These are phyloP conservation scores for Diutina mesorugosa DNA, from an alignment of 1,139 yeast species.

Conservation along the genomic window DNA sequence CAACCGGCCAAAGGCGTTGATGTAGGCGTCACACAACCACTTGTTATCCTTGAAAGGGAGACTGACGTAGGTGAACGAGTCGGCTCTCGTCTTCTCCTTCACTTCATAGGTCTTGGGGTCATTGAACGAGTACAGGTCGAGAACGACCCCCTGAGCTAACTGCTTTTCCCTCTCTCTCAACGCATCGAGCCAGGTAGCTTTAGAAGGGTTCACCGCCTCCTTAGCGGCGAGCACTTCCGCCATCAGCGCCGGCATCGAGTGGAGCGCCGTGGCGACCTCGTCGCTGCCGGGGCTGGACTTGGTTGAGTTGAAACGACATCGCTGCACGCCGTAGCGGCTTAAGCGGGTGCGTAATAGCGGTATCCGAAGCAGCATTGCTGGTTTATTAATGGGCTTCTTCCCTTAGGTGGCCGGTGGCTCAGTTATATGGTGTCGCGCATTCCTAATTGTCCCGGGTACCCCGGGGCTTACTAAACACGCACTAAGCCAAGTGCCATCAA, in stretches of 20 bases:
- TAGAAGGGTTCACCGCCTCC: slow-evolving; percentile 7
- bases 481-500: too few species aligned
- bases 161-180: slow-evolving; percentile 63
- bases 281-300: background rate
- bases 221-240: slow-evolving; percentile 1
- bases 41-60: slow-evolving; percentile 78
- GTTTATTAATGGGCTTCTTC: too few species aligned
- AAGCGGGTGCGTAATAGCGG: background rate
- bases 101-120: slow-evolving; percentile 65
- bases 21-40: slow-evolving; percentile 76
- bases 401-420: too few species aligned
- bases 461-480: background rate
- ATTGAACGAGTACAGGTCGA: slow-evolving; percentile 58
- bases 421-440: background rate
- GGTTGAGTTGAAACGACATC: background rate
- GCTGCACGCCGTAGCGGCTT: background rate
- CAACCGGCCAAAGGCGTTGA: slow-evolving; percentile 78
- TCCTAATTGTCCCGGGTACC: background rate
- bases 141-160: slow-evolving; percentile 52
- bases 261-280: background rate
- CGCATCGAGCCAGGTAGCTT: slow-evolving; percentile 79
- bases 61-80: slow-evolving; percentile 60
- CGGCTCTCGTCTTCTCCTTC: slow-evolving; percentile 60
- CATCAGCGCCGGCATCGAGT: background rate
- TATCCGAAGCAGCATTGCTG: background rate